Conservation (phyloP, 2,329 filamentous ascomycete genomes). For the Capronia coronata region DNA sequence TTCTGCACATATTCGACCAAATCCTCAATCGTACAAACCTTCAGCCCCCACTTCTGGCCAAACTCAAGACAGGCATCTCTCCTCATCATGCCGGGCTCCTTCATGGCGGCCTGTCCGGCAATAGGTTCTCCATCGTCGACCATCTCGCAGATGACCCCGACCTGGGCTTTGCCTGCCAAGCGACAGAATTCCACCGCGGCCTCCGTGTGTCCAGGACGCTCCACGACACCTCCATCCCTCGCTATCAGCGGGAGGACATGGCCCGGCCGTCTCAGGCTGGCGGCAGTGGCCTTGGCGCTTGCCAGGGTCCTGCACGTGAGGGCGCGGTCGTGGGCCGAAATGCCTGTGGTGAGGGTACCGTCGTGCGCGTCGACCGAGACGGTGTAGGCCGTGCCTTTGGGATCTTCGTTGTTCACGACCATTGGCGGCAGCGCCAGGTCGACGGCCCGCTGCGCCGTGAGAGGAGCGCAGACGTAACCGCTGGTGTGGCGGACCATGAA, state of each 20-base stretch:
- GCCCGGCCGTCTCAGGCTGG: slow-evolving; percentile 71
- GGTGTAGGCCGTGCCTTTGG: slow-evolving; percentile 87
- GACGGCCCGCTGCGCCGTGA: slow-evolving; percentile 62
- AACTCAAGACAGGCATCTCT: slow-evolving; percentile 83
- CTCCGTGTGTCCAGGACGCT: slow-evolving; percentile 82
- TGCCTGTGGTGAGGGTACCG: slow-evolving; percentile 74
- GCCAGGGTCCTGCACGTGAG: slow-evolving; percentile 75
- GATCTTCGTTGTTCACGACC: slow-evolving; percentile 67
- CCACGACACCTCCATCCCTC: slow-evolving; percentile 69
- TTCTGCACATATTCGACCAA: slow-evolving; percentile 73
- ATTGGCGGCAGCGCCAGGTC: slow-evolving; percentile 79
- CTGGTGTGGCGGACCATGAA: slow-evolving; percentile 90
- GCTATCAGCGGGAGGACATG: slow-evolving; percentile 85
- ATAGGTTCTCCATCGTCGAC: slow-evolving; percentile 73
- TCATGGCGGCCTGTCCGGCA: slow-evolving; percentile 53
- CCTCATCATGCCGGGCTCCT: slow-evolving; percentile 76
- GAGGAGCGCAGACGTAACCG: slow-evolving; percentile 84
- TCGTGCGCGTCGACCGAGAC: slow-evolving; percentile 75
- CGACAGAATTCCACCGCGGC: slow-evolving; percentile 85
- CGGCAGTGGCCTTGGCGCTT: slow-evolving; percentile 51
- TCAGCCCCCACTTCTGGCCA: slow-evolving; percentile 79
- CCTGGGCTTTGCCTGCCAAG: slow-evolving; percentile 67
- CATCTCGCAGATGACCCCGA: slow-evolving; percentile 82
- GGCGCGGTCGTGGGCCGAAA: slow-evolving; percentile 79
- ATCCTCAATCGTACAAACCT: slow-evolving; percentile 92